Percentiles rank a stretch among this genome's conserved stretches.
These are phyloP conservation scores for Bombardia bombarda DNA, from an alignment of 495 filamentous ascomycete genomes.

Conservation along the genomic window DNA sequence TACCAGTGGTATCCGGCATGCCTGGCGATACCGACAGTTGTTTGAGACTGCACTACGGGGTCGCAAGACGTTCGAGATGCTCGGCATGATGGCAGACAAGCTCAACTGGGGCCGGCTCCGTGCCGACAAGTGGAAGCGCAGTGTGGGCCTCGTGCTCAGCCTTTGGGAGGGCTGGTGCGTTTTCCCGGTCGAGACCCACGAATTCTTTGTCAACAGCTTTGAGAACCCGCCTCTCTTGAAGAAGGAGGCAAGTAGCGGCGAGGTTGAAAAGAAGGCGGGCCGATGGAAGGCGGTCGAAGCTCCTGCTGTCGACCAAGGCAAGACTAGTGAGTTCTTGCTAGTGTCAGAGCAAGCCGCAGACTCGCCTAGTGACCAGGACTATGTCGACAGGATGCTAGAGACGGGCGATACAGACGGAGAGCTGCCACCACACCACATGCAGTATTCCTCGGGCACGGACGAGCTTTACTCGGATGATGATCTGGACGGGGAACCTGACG, in stretches of 20 bases:
- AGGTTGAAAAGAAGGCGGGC: conserved; percentile 42
- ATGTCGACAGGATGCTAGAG: conserved; percentile 22
- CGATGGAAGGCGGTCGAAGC: conserved; percentile 68
- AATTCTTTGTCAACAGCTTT: conserved; percentile 65
- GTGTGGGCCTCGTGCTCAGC: conserved; percentile 61
- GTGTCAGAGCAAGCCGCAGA: conserved; percentile 20
- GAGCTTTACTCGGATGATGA: conserved; percentile 21
- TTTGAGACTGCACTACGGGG: conserved; percentile 70
- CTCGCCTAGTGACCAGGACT: conserved; percentile 7
- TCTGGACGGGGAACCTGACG: conserved; percentile 18
- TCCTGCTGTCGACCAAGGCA: conserved; percentile 29
- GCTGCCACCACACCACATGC: conserved; percentile 8
- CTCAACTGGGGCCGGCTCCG: conserved; percentile 75
- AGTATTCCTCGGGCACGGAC: conserved; percentile 17
- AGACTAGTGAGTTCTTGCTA: conserved; percentile 27
- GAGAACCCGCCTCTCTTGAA: conserved; percentile 60
- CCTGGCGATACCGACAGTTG: conserved; percentile 83
- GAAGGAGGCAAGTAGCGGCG: conserved; percentile 37
- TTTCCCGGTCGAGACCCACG: conserved; percentile 68
- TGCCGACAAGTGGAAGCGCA: conserved; percentile 86
- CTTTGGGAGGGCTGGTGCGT: conserved; percentile 89
- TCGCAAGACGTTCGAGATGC: conserved; percentile 67
- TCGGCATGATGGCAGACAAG: conserved; percentile 70
- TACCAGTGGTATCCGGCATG: conserved; percentile 74
- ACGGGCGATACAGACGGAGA: conserved; percentile 30